Evolutionary conservation across 805 yeast genomes (phyloP).

Genomic region (Cyberlindnera petersonii): DNA sequence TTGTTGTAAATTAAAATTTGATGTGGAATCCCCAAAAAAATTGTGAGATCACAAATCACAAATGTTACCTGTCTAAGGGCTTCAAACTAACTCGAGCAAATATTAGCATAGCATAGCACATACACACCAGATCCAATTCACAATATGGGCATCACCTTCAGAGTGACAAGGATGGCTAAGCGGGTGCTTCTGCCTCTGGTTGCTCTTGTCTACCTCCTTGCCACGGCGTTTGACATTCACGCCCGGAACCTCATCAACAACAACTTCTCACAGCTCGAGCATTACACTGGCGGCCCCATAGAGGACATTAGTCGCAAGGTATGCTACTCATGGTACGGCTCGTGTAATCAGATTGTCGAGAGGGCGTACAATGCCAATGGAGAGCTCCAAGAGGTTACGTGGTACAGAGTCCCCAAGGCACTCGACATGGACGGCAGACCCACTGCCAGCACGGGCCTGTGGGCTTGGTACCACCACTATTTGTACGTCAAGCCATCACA

Average conservation of each 20-base stretch:
- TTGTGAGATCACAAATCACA: no score
- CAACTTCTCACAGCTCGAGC: conserved; percentile 14
- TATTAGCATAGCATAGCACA: no score
- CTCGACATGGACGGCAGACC: conserved; percentile 23
- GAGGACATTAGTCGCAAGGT: conserved; percentile 29
- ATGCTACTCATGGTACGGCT: conserved; percentile 31
- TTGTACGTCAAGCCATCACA: conserved; percentile 27
- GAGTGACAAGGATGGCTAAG: conserved; percentile 12
- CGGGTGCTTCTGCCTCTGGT: conserved; percentile 19
- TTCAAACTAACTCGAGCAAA: no score
- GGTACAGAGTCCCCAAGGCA: conserved; percentile 27
- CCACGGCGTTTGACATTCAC: conserved; percentile 20
- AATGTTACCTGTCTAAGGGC: no score
- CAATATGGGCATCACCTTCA: conserved; percentile 6
- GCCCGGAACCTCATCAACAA: conserved; percentile 21
- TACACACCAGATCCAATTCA: no score
- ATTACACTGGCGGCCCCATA: conserved; percentile 30
- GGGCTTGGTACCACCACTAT: conserved; percentile 24
- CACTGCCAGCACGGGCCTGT: conserved; percentile 11
- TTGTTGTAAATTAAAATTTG: no score
- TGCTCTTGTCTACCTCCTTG: conserved; percentile 11
- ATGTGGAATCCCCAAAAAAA: no score
- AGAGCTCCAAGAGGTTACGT: conserved; percentile 13
- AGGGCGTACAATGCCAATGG: conserved; percentile 2
- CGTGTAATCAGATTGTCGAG: conserved; percentile 27